These are phyloP conservation scores for Sutorius australiensis DNA, from an alignment of 768 basidiomycete genomes.

Conservation along the genomic window DNA sequence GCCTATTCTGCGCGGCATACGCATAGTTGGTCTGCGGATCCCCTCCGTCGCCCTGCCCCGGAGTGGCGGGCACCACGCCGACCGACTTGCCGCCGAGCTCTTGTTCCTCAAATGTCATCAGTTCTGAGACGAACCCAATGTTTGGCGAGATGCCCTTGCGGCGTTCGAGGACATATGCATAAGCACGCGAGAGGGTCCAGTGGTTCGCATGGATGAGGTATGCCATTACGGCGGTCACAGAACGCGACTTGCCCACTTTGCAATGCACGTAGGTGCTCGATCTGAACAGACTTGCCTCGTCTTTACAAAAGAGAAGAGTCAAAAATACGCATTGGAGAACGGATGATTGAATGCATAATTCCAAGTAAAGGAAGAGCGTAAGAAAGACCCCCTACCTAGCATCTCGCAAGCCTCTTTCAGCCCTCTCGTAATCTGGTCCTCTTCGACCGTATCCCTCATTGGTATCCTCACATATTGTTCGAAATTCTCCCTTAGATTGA, in stretches of 20 bases:
- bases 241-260: slow-evolving; percentile 92
- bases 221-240: slow-evolving; percentile 94
- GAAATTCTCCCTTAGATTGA: slow-evolving; percentile 64
- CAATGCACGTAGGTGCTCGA: slow-evolving; percentile 94
- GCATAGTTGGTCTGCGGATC: slow-evolving; percentile 37
- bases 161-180: slow-evolving; percentile 86
- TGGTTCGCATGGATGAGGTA: slow-evolving; percentile 97
- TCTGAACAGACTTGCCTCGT: slow-evolving; percentile 87
- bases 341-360: slow-evolving; percentile 2
- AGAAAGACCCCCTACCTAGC: slow-evolving; percentile 57
- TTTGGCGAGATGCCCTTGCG: slow-evolving; percentile 95
- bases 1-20: slow-evolving; percentile 45
- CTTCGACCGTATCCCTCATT: slow-evolving; percentile 95
- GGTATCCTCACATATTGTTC: slow-evolving; percentile 84
- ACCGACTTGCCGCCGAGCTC: slow-evolving; percentile 61
- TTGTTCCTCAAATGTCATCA: slow-evolving; percentile 96
- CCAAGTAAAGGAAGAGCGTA: slow-evolving; percentile 1
- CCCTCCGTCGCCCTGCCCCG: slow-evolving; percentile 17
- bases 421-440: slow-evolving; percentile 78
- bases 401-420: slow-evolving; percentile 83
- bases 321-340: slow-evolving; percentile 2
- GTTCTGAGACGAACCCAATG: slow-evolving; percentile 94
- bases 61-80: slow-evolving; percentile 17
- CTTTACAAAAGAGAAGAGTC: slow-evolving; percentile 38
- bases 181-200: slow-evolving; percentile 91